Conservation (phyloP, 2,329 filamentous ascomycete species). For the Karstenula rhodostoma region DNA sequence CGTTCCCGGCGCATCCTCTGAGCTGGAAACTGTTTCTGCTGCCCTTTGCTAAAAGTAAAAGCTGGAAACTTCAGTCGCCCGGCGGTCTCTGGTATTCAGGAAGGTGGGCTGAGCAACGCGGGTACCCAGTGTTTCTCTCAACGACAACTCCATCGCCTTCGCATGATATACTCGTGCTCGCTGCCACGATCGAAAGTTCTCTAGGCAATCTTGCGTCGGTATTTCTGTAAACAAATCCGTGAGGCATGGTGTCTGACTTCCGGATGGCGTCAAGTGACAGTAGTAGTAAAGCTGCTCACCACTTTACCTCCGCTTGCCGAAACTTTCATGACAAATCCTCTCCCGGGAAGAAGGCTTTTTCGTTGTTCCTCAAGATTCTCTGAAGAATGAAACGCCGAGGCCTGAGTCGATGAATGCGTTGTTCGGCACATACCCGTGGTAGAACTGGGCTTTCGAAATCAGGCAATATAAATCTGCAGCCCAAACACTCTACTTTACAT, state of each 20-base stretch:
- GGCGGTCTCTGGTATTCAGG: too few relatives aligned
- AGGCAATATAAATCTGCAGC: conserved; percentile 28
- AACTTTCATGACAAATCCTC: not conserved
- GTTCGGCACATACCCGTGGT: conserved; percentile 13
- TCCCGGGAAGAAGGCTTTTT: not conserved
- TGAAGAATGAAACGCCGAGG: not conserved
- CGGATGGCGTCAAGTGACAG: too few relatives aligned
- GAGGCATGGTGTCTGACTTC: not conserved
- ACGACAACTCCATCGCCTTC: too few relatives aligned
- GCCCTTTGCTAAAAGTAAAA: too few relatives aligned
- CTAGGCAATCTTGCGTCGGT: too few relatives aligned
- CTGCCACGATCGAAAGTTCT: too few relatives aligned
- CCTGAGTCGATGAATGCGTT: conserved; percentile 4
- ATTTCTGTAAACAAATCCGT: not conserved
- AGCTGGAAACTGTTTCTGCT: too few relatives aligned
- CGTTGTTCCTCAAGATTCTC: not conserved
- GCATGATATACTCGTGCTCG: too few relatives aligned
- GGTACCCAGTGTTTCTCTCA: too few relatives aligned
- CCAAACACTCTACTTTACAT: conserved; percentile 21
- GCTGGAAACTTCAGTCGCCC: too few relatives aligned
- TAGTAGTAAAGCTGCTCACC: not conserved
- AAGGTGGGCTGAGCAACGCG: too few relatives aligned
- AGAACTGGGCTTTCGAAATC: conserved; percentile 28
- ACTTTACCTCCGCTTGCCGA: not conserved
- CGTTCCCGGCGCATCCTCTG: too few relatives aligned